phyloP scores from a whole-genome alignment of 2,329 filamentous ascomycete genomes.

The Aureobasidium sp. region DNA sequence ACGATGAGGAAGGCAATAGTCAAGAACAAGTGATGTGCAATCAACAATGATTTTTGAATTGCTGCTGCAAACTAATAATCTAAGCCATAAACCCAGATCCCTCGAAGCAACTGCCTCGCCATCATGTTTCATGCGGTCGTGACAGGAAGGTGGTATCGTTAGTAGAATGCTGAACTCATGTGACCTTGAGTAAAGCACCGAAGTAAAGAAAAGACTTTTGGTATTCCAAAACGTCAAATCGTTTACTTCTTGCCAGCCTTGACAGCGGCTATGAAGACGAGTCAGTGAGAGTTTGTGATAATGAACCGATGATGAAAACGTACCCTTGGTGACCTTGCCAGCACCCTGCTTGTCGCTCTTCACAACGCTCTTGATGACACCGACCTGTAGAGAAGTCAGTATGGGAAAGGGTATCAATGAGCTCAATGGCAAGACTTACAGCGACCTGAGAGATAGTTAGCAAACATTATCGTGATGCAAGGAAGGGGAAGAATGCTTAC shows the following conservation, averaged over 20 bases:
- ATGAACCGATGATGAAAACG: too few relatives aligned
- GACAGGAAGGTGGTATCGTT: constrained; percentile 14
- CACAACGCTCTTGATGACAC: constrained; percentile 41
- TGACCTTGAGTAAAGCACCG: constrained; percentile 11
- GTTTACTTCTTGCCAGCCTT: constrained; percentile 34
- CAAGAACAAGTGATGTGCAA: constrained; percentile 2
- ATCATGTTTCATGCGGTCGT: constrained; percentile 13
- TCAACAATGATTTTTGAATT: constrained; percentile 13
- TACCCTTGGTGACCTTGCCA: constrained; percentile 47
- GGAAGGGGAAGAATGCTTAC: too few relatives aligned
- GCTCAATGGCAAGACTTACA: too few relatives aligned
- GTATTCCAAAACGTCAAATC: background rate
- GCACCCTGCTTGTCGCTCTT: constrained; percentile 41
- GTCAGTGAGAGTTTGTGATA: too few relatives aligned
- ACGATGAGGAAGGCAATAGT: background rate
- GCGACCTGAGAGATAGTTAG: too few relatives aligned
- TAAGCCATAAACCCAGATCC: constrained; percentile 13
- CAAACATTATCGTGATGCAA: too few relatives aligned
- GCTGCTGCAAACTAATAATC: constrained; percentile 13
- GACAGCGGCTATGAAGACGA: too few relatives aligned
- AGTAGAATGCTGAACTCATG: constrained; percentile 6
- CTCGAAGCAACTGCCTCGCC: constrained; percentile 10
- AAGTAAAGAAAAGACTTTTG: constrained; percentile 10
- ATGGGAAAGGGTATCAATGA: too few relatives aligned
- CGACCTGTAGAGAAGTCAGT: constrained; percentile 36